Evolutionary conservation across 768 basidiomycete genomes (phyloP).

Genomic region (Phylloporus scabripes): DNA sequence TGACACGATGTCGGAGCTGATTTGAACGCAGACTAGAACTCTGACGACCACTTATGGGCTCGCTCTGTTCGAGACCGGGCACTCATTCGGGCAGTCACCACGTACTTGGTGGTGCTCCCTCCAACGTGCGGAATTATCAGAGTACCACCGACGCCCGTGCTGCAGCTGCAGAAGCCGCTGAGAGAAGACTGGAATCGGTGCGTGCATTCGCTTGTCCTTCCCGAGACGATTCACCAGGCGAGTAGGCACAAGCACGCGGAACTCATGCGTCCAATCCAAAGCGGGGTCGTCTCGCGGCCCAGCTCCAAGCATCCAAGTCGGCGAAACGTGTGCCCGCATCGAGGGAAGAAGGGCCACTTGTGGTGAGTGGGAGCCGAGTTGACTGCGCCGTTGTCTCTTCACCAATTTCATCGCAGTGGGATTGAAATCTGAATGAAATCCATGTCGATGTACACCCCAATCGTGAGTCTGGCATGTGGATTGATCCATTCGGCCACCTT

Average conservation of each 20-base stretch:
- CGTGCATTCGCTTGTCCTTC: constrained; percentile 24
- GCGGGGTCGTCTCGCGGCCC: constrained; percentile 39
- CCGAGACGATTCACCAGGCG: constrained; percentile 21
- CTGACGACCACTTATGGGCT: constrained; percentile 40
- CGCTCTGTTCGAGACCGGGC: constrained; percentile 49
- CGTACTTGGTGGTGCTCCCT: constrained; percentile 39
- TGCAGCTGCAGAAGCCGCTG: constrained; percentile 60
- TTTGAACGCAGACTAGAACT: constrained; percentile 2
- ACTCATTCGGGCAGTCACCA: constrained; percentile 43
- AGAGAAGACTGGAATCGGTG: constrained; percentile 53
- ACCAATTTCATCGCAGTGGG: constrained; percentile 37
- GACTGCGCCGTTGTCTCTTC: constrained; percentile 19
- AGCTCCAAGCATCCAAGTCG: constrained; percentile 37
- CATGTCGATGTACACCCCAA: constrained; percentile 18
- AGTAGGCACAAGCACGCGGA: constrained; percentile 40
- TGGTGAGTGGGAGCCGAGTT: constrained; percentile 36
- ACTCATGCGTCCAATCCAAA: constrained; percentile 42
- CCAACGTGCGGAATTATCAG: constrained; percentile 19
- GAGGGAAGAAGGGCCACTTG: constrained; percentile 37
- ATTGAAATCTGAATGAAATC: constrained; percentile 28
- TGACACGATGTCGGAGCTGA: constrained; percentile 9
- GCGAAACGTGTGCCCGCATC: constrained; percentile 34
- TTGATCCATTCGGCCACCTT: constrained; percentile 13
- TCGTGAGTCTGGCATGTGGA: constrained; percentile 22
- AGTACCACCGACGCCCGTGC: constrained; percentile 40